Evolutionary conservation across 148 eudicot species (phyloP).

Genomic region (Arbutus unedo): DNA sequence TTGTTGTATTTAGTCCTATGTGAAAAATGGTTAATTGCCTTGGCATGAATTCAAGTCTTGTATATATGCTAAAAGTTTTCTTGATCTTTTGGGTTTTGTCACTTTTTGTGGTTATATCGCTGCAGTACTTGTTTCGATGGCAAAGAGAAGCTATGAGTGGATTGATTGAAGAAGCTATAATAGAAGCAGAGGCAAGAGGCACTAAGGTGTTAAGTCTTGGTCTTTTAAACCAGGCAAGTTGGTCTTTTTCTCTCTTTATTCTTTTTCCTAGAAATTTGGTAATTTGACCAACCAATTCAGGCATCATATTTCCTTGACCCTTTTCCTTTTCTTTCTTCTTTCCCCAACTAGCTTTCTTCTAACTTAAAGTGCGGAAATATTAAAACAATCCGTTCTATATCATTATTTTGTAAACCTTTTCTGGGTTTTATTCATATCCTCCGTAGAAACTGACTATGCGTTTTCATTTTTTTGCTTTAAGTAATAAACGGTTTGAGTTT

Average conservation of each 20-base stretch:
- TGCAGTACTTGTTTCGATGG: slow-evolving; percentile 44
- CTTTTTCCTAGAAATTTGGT: neutral
- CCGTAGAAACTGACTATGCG: neutral
- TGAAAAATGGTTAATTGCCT: neutral
- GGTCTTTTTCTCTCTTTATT: neutral
- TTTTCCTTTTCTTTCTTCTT: neutral
- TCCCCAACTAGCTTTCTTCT: neutral
- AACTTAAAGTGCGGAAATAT: neutral
- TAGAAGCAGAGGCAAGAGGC: slow-evolving; percentile 52
- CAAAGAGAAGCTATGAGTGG: slow-evolving; percentile 42
- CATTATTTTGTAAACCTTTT: neutral
- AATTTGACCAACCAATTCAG: neutral
- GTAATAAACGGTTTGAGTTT: neutral
- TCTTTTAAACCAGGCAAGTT: slow-evolving; percentile 57
- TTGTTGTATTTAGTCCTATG: neutral
- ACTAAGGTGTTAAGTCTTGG: slow-evolving; percentile 60
- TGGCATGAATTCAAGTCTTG: neutral
- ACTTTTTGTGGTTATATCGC: neutral
- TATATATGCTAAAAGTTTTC: neutral
- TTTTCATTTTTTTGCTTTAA: neutral
- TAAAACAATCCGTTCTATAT: neutral
- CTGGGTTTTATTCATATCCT: neutral
- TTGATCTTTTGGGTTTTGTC: neutral
- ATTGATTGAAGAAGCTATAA: slow-evolving; percentile 52
- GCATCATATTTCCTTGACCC: neutral